phyloP scores from a whole-genome alignment of 2,329 filamentous ascomycete species.

The Chaetomiaceae sp. region DNA sequence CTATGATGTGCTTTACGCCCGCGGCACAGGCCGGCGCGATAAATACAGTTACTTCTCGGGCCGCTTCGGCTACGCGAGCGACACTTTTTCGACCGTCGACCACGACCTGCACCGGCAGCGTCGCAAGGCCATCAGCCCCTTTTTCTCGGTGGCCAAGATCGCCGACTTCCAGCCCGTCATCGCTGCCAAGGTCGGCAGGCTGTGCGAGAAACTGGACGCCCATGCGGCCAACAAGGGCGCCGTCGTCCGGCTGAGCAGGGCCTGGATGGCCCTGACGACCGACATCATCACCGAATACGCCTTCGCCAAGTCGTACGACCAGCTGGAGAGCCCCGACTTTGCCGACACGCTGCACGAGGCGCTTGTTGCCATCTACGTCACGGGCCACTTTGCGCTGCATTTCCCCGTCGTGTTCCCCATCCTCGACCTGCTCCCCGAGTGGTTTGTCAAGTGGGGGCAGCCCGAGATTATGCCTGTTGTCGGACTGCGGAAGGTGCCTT shows the following conservation, averaged over 20 bases:
- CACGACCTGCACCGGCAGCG: constrained; percentile 9
- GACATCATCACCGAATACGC: constrained; percentile 37
- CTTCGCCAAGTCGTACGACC: constrained; percentile 32
- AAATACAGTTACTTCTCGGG: constrained; percentile 1
- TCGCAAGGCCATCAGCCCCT: constrained; percentile 3
- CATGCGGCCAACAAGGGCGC: not conserved
- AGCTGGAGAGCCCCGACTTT: constrained; percentile 31
- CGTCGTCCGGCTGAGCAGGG: constrained; percentile 19
- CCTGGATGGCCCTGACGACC: constrained; percentile 21
- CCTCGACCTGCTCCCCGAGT: constrained; percentile 1
- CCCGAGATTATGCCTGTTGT: not conserved
- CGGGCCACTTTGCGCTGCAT: constrained; percentile 1
- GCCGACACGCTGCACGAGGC: constrained; percentile 4
- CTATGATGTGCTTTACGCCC: constrained; percentile 16
- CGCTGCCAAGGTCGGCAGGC: not conserved
- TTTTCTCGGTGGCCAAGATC: constrained; percentile 23
- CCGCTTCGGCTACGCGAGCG: not conserved
- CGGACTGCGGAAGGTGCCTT: not conserved
- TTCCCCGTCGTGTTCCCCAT: constrained; percentile 4
- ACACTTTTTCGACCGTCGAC: not conserved
- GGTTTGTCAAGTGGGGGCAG: constrained; percentile 1
- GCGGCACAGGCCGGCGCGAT: not conserved
- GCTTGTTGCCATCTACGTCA: not conserved
- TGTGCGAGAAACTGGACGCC: not conserved
- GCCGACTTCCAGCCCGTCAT: not conserved